Evolutionary conservation across 1,284 basidiomycete species (phyloP).

Genomic region (Termitomyces sp.): DNA sequence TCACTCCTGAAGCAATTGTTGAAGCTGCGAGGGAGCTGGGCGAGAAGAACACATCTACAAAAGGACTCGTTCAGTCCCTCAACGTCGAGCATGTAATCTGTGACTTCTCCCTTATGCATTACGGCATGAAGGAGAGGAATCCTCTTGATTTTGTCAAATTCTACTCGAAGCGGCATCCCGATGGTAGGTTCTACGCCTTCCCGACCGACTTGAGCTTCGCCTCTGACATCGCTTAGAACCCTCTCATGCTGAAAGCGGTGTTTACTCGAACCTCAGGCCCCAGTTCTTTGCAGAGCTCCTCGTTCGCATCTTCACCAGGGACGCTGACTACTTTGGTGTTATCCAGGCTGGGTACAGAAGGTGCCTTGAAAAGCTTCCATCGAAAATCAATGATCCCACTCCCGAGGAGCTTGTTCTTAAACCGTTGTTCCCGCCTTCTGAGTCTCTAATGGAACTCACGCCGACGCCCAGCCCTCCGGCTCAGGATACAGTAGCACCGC

Average conservation of each 20-base stretch:
- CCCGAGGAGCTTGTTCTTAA: neutral
- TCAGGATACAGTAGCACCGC: constrained; percentile 25
- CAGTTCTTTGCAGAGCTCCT: constrained; percentile 57
- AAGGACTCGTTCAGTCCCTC: constrained; percentile 32
- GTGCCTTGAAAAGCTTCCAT: neutral
- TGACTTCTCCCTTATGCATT: constrained; percentile 58
- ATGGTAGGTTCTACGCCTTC: constrained; percentile 37
- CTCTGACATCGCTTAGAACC: constrained; percentile 31
- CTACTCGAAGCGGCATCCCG: constrained; percentile 62
- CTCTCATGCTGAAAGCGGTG: constrained; percentile 43
- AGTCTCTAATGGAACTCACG: neutral
- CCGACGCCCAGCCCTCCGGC: neutral
- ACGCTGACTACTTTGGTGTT: constrained; percentile 43
- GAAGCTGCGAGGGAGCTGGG: constrained; percentile 35
- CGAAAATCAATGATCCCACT: neutral
- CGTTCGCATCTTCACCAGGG: constrained; percentile 62
- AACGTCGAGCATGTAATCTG: constrained; percentile 55
- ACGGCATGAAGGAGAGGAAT: constrained; percentile 68
- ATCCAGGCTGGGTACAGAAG: constrained; percentile 58
- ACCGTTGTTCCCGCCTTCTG: neutral
- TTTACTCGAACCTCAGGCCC: constrained; percentile 62
- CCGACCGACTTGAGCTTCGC: neutral
- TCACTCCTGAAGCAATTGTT: constrained; percentile 56
- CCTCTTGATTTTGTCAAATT: constrained; percentile 67
- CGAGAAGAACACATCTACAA: constrained; percentile 20